Conservation (phyloP, 23 red algal species). For the Gracilaria gracilis region DNA sequence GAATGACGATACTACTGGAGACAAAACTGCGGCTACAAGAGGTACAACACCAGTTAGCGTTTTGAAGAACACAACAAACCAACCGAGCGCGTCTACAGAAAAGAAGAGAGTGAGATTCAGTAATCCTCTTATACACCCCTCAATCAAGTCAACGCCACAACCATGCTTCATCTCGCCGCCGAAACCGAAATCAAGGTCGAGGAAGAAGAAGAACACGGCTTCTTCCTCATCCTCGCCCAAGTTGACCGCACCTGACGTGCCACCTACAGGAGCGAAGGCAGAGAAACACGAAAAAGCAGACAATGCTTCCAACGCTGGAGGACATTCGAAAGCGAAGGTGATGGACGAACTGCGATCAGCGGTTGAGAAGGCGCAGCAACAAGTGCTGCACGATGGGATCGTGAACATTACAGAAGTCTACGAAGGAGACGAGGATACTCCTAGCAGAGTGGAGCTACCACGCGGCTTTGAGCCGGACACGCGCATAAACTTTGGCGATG, state of each 20-base stretch:
- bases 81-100: not conserved
- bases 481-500: slow-evolving; percentile 36
- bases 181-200: not conserved
- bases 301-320: not conserved
- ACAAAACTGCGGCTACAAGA: not conserved
- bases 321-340: not conserved
- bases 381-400: slow-evolving; percentile 36
- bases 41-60: not conserved
- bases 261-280: not conserved
- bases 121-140: slow-evolving; percentile 12
- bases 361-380: slow-evolving; percentile 15
- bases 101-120: slow-evolving; percentile 15
- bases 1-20: not conserved
- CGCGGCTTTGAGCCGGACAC: slow-evolving; percentile 29
- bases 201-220: slow-evolving; percentile 2
- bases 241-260: not conserved
- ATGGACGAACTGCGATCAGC: slow-evolving; percentile 4
- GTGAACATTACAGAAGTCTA: slow-evolving; percentile 59
- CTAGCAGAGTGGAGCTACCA: slow-evolving; percentile 37
- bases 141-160: not conserved
- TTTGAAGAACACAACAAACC: not conserved
- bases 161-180: slow-evolving; percentile 23
- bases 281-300: not conserved
- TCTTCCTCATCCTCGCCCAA: not conserved
- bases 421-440: slow-evolving; percentile 34